phyloP scores from a whole-genome alignment of 192 early-diverging fungal species.

The Mortierella alpina region DNA sequence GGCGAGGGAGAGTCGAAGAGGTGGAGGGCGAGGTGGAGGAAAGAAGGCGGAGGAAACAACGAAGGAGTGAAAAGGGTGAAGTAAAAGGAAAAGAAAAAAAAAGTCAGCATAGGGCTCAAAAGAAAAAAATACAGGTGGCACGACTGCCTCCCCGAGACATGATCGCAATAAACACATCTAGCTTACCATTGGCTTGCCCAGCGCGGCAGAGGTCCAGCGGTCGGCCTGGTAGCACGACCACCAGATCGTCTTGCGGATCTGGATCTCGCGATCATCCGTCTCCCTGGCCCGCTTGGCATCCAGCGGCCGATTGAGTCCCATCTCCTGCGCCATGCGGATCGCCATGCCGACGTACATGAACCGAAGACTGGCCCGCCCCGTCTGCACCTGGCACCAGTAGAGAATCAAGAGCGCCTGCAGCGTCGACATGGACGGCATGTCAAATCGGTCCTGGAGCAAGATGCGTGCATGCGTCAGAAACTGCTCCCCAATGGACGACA shows the following conservation, averaged over 20 bases:
- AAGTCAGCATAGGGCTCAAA: background rate
- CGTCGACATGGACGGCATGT: slow-evolving; percentile 55
- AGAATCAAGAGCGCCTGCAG: slow-evolving; percentile 55
- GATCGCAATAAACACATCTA: background rate
- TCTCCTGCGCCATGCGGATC: slow-evolving; percentile 58
- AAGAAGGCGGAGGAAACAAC: background rate
- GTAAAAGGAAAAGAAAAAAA: background rate
- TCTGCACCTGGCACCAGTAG: slow-evolving; percentile 55
- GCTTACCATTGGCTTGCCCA: slow-evolving; percentile 51
- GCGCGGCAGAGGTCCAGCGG: slow-evolving; percentile 50
- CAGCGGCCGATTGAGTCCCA: slow-evolving; percentile 49
- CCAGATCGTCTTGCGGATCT: slow-evolving; percentile 51
- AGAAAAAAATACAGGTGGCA: too few species aligned
- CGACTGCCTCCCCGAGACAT: too few species aligned
- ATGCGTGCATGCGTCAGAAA: slow-evolving; percentile 48
- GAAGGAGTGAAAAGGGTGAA: background rate
- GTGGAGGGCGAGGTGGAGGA: background rate
- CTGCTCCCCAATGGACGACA: slow-evolving; percentile 46
- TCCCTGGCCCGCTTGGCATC: slow-evolving; percentile 29
- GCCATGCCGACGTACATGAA: slow-evolving; percentile 58
- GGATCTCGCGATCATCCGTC: slow-evolving; percentile 36
- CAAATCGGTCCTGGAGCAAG: slow-evolving; percentile 53
- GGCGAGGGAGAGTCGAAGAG: background rate
- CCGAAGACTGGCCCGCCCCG: slow-evolving; percentile 44
- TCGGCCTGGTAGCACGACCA: slow-evolving; percentile 54